Evolutionary conservation across 306 rosid species (phyloP), one percentile per base, ranked within the genome.

Genomic region (Casuarina glauca): DNA sequence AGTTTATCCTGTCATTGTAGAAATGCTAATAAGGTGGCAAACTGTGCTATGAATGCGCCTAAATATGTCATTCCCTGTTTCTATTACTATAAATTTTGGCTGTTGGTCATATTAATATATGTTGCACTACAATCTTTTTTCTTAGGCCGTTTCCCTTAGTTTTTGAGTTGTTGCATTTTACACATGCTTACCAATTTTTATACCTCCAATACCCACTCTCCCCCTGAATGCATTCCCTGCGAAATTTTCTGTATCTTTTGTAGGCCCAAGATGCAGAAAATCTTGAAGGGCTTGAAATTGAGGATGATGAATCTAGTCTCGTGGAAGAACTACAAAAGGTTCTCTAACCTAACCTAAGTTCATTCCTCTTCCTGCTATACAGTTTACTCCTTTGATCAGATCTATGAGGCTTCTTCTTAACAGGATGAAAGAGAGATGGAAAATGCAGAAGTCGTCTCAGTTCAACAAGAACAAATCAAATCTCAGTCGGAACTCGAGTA

Each of bases 381-480:
- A 16, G 60, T 71, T 46, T 73, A 77, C 49, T 41, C 36, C 7
- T 63, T 73, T 26, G 15, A 32, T 69, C 58, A 19, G 68, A 48
- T 73, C 55, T 61, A 60, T 45, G 48, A 67, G n/a, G 51, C 72
- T 53, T 81, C 77, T 77, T 68, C 54, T 44, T 86, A 82, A 67
- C 93, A 93, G 99, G 94, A 85, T 42, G 93, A 88, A 57, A 76
- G 53, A 60, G 96, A 85, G 77, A 83, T 75, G 0, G 91, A 88
- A 72, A 64, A 80, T 75, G 85, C 41, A 26, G 97, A 88, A 73
- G 80, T 73, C 75, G 76, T 86, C 77, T 49, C 81, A 1, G 87
- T 38, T 79, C 90, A 87, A 75, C 89, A 87, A 4, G 97, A 88
- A 70, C 86, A 89, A 74, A 70, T 41, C 46, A 71, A 76, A 69